Base-by-base conservation (phyloP, 495 filamentous ascomycete genomes). In the Mytilinidion resinicola region DNA sequence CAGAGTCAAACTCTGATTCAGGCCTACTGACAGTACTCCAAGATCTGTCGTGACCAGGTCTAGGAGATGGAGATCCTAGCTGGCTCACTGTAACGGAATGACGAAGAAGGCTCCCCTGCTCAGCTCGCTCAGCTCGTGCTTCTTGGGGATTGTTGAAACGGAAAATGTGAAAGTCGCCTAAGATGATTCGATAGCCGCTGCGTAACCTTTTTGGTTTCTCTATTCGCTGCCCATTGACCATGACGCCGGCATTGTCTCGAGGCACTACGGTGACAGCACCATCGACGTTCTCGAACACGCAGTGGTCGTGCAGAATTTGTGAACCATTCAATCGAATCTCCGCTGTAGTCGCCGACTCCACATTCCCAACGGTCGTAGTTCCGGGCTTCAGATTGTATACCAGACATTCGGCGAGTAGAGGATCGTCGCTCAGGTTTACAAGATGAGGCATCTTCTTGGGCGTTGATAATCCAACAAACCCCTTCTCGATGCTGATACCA, bases 391-490 rank as follows among this genome's bases (percentile, higher is more conserved):
- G 86, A 67, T 97, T 97, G 74, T 99, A 99, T 21, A 99, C 89
- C 57, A 99, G 79, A 73, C 95, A 99, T 74, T 97, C 93, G 20
- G 91, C 92, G 35, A 99, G 77, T 17, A 99, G 76, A 4, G 93
- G 93, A 67, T 99, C 93, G 69, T 99, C 93, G 62, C 90, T 95
- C 17, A 99, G 75, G 67, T 99, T 99, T 74, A 99, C 93, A 70
- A 99, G 77, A 82, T 99, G 93, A 5, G 93, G 93, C 88, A 96
- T 97, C 74, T 93, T 96, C 74, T 96, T 99, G 1, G 93, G 93
- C 10, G 92, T 97, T 42, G 90, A 91, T 44, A 99, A 74, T 33
- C 93, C 93, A 55, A 99, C 85, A 69, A 96, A 96, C 12, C 95
- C 93, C 70, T 97, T 99, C 69, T 97, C 93, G 61, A 99, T 99